Base-by-base conservation (phyloP, 805 yeast genomes). In the Saccharomycopsis schoenii region DNA sequence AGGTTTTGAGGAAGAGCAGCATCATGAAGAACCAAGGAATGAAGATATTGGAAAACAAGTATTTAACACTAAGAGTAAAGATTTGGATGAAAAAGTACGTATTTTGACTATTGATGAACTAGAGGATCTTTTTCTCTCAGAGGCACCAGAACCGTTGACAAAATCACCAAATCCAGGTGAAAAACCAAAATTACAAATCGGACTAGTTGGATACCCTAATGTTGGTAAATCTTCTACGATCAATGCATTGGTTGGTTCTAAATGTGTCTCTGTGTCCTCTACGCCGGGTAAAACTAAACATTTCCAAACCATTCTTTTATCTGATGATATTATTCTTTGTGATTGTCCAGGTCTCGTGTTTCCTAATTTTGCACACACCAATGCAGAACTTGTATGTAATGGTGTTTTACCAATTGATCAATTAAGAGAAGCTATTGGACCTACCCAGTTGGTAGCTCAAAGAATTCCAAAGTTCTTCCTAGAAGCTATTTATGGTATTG, bases 321-420 rank as follows among this genome's bases (percentile, higher is more conserved):
- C 97, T 0, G 88, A 87, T 58, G 80, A 86, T 42, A 94, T 94
- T 1, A 80, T 91, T 66, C 78, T 94, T 59, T 94, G 98, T 75
- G 99, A 94, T 79, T 94, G 99, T 78, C 99, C 99, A 1, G 99
- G 99, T 81, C 79, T 94, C 64, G 99, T 94, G 17, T 94, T 94
- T 78, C 99, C 99, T 25, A 94, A 93, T 69, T 94, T 94, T 71
- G 98, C 98, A 6, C 89, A 88, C 71, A 89, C 97, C 25, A 92
- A 91, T 69, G 98, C 96, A 67, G 99, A 94, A 68, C 80, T 94
- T 69, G 99, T 94, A 0, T 91, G 97, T 76, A 89, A 91, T 70
- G 99, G 99, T 80, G 97, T 94, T n/a, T 79, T 94, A 61, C 99
- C 99, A 21, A 94, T 94, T 68, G 99, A 94, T 75, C 99, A 94